A percentile compares a stretch with the other conserved stretches of the same genome.
phyloP scores from a whole-genome alignment of 169 alveolate genomes.

The Amoebophrya sp. region DNA sequence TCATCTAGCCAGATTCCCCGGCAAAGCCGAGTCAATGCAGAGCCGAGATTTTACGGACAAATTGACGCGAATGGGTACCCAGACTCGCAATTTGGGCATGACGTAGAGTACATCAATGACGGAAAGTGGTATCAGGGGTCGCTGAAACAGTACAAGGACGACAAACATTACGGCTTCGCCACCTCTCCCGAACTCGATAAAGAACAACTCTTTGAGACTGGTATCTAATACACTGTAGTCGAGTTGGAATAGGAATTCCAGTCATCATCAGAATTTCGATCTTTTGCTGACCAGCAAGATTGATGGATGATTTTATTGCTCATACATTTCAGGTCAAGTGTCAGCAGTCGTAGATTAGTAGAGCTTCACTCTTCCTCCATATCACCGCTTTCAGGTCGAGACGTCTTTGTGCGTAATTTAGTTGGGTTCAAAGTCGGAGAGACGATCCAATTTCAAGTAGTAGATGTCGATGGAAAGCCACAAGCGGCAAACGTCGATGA shows the following conservation, averaged over 20 bases:
- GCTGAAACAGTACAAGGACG: background rate
- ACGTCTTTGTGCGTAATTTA: background rate
- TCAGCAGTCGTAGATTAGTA: no score
- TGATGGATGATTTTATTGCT: no score
- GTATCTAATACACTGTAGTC: background rate
- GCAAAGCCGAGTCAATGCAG: no score
- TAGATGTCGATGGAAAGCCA: background rate
- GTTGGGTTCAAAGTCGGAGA: background rate
- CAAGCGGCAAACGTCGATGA: background rate
- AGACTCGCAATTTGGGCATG: no score
- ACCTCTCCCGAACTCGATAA: background rate
- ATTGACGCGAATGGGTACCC: no score
- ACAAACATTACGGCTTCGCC: constrained; percentile 4
- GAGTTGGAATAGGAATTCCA: no score
- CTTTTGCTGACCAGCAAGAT: no score
- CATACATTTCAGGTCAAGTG: no score
- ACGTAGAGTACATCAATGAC: background rate
- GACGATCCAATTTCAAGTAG: background rate
- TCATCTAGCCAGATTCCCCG: no score
- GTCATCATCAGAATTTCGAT: no score
- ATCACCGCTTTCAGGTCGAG: background rate
- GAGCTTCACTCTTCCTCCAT: no score
- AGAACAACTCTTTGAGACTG: background rate
- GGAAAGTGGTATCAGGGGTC: background rate
- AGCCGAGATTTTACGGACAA: no score